Conservation (phyloP, 2,329 filamentous ascomycete species). For the Camillea tinctor region DNA sequence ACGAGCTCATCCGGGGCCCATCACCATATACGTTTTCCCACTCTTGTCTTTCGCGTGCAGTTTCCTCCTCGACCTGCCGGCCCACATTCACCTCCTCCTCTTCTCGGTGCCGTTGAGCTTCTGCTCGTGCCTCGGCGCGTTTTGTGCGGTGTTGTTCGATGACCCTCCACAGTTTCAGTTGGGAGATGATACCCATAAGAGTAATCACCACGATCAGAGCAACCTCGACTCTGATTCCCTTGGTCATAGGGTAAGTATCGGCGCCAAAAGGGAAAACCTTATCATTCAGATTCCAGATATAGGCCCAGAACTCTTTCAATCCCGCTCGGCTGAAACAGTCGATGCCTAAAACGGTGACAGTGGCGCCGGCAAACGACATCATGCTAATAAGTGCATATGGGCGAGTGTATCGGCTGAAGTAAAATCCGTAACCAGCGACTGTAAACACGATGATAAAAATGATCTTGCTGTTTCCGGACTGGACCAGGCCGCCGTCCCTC, state of each 20-base stretch:
- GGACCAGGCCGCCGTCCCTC: slow-evolving; percentile 71
- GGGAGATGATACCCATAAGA: slow-evolving; percentile 75
- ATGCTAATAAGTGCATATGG: slow-evolving; percentile 73
- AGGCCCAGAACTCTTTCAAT: slow-evolving; percentile 94
- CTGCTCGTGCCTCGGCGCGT: slow-evolving; percentile 49
- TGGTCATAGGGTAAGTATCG: slow-evolving; percentile 79
- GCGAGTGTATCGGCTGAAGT: slow-evolving; percentile 75
- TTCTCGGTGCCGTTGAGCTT: slow-evolving; percentile 45
- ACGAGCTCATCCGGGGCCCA: slow-evolving; percentile 33
- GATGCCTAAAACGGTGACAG: slow-evolving; percentile 75
- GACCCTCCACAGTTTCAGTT: slow-evolving; percentile 82
- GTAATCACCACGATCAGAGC: slow-evolving; percentile 74
- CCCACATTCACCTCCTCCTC: slow-evolving; percentile 68
- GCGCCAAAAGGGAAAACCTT: slow-evolving; percentile 76
- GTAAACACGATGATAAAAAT: slow-evolving; percentile 77
- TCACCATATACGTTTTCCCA: slow-evolving; percentile 82
- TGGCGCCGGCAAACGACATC: slow-evolving; percentile 80
- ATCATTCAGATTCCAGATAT: slow-evolving; percentile 81
- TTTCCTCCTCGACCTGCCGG: slow-evolving; percentile 61
- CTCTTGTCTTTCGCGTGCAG: slow-evolving; percentile 57
- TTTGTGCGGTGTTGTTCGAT: slow-evolving; percentile 62
- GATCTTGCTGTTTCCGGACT: slow-evolving; percentile 58
- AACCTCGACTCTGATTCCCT: slow-evolving; percentile 81
- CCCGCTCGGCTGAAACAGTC: slow-evolving; percentile 91
- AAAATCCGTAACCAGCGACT: slow-evolving; percentile 66